Evolutionary conservation across 2,329 filamentous ascomycete species (phyloP).

Genomic region (Xenoacremonium recifei): DNA sequence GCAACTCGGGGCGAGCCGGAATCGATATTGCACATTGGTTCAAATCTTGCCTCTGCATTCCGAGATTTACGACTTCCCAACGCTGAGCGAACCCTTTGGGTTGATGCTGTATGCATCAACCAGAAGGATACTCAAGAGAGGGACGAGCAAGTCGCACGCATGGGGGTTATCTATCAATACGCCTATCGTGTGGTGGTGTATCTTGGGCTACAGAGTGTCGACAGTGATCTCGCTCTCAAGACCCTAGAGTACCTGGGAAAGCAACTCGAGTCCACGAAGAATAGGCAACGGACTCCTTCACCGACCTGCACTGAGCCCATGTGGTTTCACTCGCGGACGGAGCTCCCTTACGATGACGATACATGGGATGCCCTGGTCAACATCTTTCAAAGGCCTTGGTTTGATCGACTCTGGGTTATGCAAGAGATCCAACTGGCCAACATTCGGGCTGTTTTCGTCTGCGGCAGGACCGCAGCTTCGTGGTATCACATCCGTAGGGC

Average conservation of each 20-base stretch:
- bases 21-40: no score
- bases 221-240: background rate
- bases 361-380: background rate
- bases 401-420: slow-evolving; percentile 1
- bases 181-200: background rate
- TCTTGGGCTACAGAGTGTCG: background rate
- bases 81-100: background rate
- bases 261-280: background rate
- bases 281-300: background rate
- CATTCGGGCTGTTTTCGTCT: background rate
- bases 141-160: background rate
- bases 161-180: background rate
- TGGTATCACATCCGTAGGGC: background rate
- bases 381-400: background rate
- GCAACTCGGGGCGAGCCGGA: no score
- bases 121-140: background rate
- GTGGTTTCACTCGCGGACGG: background rate
- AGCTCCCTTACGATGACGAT: background rate
- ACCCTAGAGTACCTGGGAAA: background rate
- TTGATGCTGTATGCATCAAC: background rate
- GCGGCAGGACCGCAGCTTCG: background rate
- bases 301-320: background rate
- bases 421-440: slow-evolving; percentile 2
- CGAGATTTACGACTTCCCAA: background rate
- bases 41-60: background rate